phyloP scores from a whole-genome alignment of 495 filamentous ascomycete genomes.

The Penicillium angulare region DNA sequence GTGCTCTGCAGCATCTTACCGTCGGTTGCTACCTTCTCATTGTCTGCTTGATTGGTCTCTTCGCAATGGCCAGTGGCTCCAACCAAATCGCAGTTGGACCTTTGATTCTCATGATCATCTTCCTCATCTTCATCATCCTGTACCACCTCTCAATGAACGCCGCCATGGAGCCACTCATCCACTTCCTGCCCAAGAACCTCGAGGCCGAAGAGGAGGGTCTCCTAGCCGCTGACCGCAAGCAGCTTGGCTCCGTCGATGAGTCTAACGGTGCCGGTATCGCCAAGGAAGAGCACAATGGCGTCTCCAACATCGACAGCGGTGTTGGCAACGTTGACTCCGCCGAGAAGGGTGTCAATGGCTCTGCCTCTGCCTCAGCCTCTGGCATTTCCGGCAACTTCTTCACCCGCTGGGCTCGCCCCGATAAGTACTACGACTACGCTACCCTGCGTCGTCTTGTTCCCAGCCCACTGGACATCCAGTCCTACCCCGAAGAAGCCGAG shows the following conservation, averaged over 20 bases:
- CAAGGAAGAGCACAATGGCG: constrained; percentile 1
- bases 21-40: constrained; percentile 84
- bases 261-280: constrained; percentile 18
- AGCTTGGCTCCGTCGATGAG: constrained; percentile 25
- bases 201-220: constrained; percentile 65
- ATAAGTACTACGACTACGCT: constrained; percentile 70
- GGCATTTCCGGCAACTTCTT: constrained; percentile 62
- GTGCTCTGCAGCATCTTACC: constrained; percentile 88
- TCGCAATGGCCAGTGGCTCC: constrained; percentile 64
- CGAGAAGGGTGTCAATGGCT: constrained; percentile 34
- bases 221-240: constrained; percentile 45
- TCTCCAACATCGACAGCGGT: constrained; percentile 27
- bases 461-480: constrained; percentile 39
- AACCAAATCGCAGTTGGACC: constrained; percentile 66
- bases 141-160: constrained; percentile 80
- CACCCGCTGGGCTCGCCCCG: constrained; percentile 72
- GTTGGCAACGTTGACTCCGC: constrained; percentile 33
- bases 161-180: constrained; percentile 75
- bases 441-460: constrained; percentile 73
- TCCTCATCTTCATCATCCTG: constrained; percentile 75
- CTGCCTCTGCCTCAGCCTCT: constrained; percentile 39
- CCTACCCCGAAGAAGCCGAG: constrained; percentile 61
- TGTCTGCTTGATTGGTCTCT: constrained; percentile 86
- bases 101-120: constrained; percentile 76
- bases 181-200: constrained; percentile 72